phyloP scores from a whole-genome alignment of 176 grass and related monocot species.

The Carex parvula region DNA sequence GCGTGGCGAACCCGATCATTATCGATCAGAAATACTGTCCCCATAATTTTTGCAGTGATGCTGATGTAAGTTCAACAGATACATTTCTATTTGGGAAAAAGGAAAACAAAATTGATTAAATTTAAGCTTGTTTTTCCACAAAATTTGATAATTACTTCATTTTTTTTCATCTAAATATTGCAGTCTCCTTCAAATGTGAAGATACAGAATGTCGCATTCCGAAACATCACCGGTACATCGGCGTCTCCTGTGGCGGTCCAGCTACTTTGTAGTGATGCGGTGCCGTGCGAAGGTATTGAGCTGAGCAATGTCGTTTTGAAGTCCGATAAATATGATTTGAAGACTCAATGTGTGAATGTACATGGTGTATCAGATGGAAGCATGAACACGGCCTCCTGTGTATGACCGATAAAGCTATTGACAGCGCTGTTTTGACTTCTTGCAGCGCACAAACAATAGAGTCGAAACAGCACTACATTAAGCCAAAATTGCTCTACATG shows the following conservation, averaged over 20 bases:
- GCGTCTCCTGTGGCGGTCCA: slow-evolving; percentile 41
- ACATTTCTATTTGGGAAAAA: not conserved
- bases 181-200: slow-evolving; percentile 39
- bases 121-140: not conserved
- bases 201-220: slow-evolving; percentile 41
- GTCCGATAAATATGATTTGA: slow-evolving; percentile 31
- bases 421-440: no score
- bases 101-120: not conserved
- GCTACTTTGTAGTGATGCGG: slow-evolving; percentile 47
- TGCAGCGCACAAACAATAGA: no score
- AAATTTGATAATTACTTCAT: not conserved
- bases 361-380: slow-evolving; percentile 26
- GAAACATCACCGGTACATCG: slow-evolving; percentile 57
- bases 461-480: no score
- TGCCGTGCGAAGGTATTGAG: slow-evolving; percentile 53
- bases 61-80: not conserved
- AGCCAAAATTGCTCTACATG: no score
- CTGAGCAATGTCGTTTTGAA: slow-evolving; percentile 48
- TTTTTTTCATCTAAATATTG: not conserved
- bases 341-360: slow-evolving; percentile 22
- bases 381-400: slow-evolving; percentile 12
- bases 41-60: slow-evolving; percentile 38
- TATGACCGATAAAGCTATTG: no score
- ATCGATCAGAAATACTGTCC: slow-evolving; percentile 91
- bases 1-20: slow-evolving; percentile 64